Base-by-base conservation (phyloP, 2,329 filamentous ascomycete species). In the Venturia aucupariae region DNA sequence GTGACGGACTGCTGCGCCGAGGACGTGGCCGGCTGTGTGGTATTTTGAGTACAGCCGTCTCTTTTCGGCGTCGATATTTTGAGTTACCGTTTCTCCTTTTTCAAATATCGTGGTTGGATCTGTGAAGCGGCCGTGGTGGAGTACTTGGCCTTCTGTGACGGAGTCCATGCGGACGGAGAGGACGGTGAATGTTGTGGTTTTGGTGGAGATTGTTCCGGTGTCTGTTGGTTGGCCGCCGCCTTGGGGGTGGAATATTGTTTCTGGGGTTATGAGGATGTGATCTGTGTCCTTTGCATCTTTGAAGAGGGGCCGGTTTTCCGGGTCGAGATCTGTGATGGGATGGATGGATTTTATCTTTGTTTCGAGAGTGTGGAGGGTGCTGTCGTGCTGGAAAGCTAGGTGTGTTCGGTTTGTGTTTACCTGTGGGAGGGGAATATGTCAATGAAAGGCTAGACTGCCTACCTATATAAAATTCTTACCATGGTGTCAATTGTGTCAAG, bases 201-300 rank as follows among this genome's bases (percentile, higher is more conserved):
- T 35, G 0, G 69, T 62, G 60, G 74, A 75, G 67, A 90, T 87
- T 48, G 71, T 75, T 24, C 88, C 88, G 13, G 80, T 78, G 67
- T 91, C 88, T 0, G 83, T 86, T 0, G 88, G 88, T 70, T 91
- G 88, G 8, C 88, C 88, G 66, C 88, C 88, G 24, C 88, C 88
- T 73, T 91, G 88, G 0, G 86, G 84, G 67, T 91, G 86, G 74
- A 91, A 91, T 66, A 90, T 86, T n/a, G 88, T 90, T 59, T 82
- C 75, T 1, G 82, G 77, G 0, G 85, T 88, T 6, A 84, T 79
- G 24, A 90, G 73, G n/a, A 85, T 81, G 69, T 81, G 79, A 68
- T 84, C 79, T 1, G 79, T 72, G 5, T 81, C 78, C 10, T 71
- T 71, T 4, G 76, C 79, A 15, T 81, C 75, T 71, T 88, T 89